Base-by-base conservation (phyloP, 495 filamentous ascomycete genomes). In the Clohesyomyces aquaticus region DNA sequence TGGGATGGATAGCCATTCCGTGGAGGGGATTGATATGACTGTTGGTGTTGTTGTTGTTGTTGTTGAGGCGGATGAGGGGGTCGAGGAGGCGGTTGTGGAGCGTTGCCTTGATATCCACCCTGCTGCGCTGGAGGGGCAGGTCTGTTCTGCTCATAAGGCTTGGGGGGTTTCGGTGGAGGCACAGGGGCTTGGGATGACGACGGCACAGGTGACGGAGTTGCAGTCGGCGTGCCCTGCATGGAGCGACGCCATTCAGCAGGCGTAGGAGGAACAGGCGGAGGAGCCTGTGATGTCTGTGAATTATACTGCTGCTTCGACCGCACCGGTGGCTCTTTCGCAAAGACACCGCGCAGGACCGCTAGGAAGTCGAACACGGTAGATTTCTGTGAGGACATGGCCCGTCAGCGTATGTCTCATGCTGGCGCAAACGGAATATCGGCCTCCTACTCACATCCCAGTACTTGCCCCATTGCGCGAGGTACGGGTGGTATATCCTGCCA, bases 401-500 rank as follows among this genome's bases (percentile, higher is more conserved):
- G 54, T 58, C 49, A 51, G 38, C 35, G 19, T 27, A 6, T 54
- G 38, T 12, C 12, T 22, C 19, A 42, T 42, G 28, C 11, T 14
- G 11, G 35, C n/a, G 22, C 35, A 55, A 42, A 26, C 26, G 18
- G 45, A 18, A 47, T 16, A 22, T 9, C 43, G 19, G 6, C 35
- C 16, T 4, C 4, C n/a, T 10, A 87, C 90, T 84, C 65, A 96
- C 91, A 86, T 96, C 93, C 89, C 89, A 95, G 59, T 88, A 90
- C 63, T 89, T 86, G 25, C 80, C 78, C 94, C 94, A 98, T 45
- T 89, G 87, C 14, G 90, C 90, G 42, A 98, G 76, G 75, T 97
- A 98, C 55, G 94, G 95, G 77, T 98, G 94, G 72, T 96, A 98
- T 68, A 96, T 84, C 72, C 88, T 88, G 49, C 94, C 94, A 69